These are phyloP conservation scores for Claviceps digitariae DNA, from an alignment of 2,329 filamentous ascomycete species.

Conservation along the genomic window DNA sequence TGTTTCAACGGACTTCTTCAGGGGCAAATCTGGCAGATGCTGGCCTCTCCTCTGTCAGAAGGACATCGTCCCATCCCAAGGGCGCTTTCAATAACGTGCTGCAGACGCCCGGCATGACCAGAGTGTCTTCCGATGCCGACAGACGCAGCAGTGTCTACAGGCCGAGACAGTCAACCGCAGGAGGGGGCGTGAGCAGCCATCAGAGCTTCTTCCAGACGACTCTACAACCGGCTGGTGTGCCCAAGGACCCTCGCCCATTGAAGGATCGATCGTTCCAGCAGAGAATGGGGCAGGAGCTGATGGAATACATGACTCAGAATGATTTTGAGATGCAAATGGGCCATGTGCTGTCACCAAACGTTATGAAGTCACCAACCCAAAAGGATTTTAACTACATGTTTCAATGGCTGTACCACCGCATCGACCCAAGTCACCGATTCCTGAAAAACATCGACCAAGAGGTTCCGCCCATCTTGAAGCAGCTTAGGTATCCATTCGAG, in stretches of 20 bases:
- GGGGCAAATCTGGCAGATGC: conserved; percentile 67
- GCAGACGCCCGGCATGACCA: conserved; percentile 39
- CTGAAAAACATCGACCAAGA: conserved; percentile 92
- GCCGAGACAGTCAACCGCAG: conserved; percentile 51
- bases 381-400: conserved; percentile 99
- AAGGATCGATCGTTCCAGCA: conserved; percentile 69
- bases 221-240: conserved; percentile 67
- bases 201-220: conserved; percentile 93
- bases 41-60: conserved; percentile 71
- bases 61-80: conserved; percentile 70
- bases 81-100: conserved; percentile 18
- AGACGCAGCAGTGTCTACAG: conserved; percentile 75
- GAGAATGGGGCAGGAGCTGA: conserved; percentile 73
- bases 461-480: conserved; percentile 82
- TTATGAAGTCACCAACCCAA: conserved; percentile 85
- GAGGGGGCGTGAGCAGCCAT: conserved; percentile 49
- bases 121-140: conserved; percentile 39
- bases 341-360: conserved; percentile 79
- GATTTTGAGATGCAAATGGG: conserved; percentile 99
- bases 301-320: conserved; percentile 83
- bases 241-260: conserved; percentile 74
- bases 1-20: conserved; percentile 75
- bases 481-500: conserved; percentile 88
- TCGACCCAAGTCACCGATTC: conserved; percentile 88
- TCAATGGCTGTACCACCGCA: conserved; percentile 91